Percentiles rank a stretch among this genome's conserved stretches.
Evolutionary conservation across 2,329 filamentous ascomycete genomes (phyloP).

Genomic region (Thelonectria blattea): DNA sequence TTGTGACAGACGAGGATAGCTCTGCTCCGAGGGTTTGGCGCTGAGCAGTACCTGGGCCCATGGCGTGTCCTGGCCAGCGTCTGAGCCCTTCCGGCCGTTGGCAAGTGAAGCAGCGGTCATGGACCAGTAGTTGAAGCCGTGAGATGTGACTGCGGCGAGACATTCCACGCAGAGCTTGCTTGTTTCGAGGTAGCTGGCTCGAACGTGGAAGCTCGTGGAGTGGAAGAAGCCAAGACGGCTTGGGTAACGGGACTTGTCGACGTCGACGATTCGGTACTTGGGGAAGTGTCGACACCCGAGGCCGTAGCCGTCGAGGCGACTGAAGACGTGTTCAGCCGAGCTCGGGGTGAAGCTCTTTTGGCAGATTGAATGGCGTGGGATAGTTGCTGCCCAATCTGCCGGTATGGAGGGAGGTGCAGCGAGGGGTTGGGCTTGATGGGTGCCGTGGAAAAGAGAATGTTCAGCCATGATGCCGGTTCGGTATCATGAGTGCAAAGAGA

Average conservation of each 20-base stretch:
- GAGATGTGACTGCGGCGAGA: not conserved
- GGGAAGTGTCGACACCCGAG: conserved; percentile 6
- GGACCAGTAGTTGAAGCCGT: conserved; percentile 18
- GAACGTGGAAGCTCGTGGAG: not conserved
- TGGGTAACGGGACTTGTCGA: conserved; percentile 1
- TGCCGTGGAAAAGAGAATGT: too few species aligned
- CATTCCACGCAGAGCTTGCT: conserved; percentile 9
- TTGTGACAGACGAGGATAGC: not conserved
- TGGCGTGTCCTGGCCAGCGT: too few species aligned
- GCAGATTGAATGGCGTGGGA: too few species aligned
- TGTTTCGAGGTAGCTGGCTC: conserved; percentile 16
- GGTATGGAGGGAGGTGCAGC: not conserved
- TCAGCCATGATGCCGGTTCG: too few species aligned
- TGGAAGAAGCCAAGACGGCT: conserved; percentile 23
- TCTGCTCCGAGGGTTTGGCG: not conserved
- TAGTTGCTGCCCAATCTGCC: not conserved
- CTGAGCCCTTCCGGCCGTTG: too few species aligned
- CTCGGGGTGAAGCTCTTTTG: not conserved
- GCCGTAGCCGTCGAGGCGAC: not conserved
- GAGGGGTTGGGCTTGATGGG: not conserved
- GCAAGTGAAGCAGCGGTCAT: too few species aligned
- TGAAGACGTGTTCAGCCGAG: conserved; percentile 7
- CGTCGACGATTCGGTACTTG: not conserved
- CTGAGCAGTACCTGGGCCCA: not conserved
- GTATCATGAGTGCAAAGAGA: too few species aligned